A percentile compares a stretch with the other conserved stretches of the same genome.
Evolutionary conservation across 345 rosid species (phyloP).

Genomic region (Pistacia vera): DNA sequence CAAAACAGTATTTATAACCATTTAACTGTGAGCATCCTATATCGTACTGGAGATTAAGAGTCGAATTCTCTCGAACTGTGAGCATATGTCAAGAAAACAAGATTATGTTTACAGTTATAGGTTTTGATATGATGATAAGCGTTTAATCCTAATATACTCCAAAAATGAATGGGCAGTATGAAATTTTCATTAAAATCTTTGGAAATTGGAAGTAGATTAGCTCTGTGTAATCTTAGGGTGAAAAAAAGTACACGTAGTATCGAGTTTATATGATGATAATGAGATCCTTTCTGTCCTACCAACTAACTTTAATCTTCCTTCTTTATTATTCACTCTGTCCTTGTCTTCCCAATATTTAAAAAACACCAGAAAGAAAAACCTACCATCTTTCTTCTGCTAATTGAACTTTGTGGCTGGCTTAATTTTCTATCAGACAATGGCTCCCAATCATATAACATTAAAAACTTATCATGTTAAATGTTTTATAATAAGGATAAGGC

Average conservation of each 20-base stretch:
- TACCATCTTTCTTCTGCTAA: too few relatives aligned
- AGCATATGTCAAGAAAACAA: too few relatives aligned
- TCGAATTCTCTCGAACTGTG: too few relatives aligned
- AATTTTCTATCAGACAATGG: not conserved
- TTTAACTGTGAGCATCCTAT: too few relatives aligned
- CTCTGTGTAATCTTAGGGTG: not conserved
- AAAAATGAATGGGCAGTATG: too few relatives aligned
- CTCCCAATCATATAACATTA: conserved; percentile 21
- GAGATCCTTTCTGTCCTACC: conserved; percentile 45
- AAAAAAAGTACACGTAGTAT: conserved; percentile 22
- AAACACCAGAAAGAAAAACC: not conserved
- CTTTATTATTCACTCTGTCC: not conserved
- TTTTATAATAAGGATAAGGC: not conserved
- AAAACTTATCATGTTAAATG: conserved; percentile 10
- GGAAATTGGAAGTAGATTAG: not conserved
- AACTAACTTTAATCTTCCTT: conserved; percentile 24
- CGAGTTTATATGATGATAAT: conserved; percentile 44
- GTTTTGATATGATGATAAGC: too few relatives aligned
- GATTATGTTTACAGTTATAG: too few relatives aligned
- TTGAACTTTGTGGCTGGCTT: too few relatives aligned
- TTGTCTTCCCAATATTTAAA: conserved; percentile 9
- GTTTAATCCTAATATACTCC: too few relatives aligned
- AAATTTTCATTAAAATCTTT: not conserved
- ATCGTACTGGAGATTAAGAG: too few relatives aligned
- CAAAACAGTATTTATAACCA: too few relatives aligned